Evolutionary conservation across 441 rosid species (phyloP), one percentile per base, ranked within the genome.

Genomic region (Mallotus repandus): DNA sequence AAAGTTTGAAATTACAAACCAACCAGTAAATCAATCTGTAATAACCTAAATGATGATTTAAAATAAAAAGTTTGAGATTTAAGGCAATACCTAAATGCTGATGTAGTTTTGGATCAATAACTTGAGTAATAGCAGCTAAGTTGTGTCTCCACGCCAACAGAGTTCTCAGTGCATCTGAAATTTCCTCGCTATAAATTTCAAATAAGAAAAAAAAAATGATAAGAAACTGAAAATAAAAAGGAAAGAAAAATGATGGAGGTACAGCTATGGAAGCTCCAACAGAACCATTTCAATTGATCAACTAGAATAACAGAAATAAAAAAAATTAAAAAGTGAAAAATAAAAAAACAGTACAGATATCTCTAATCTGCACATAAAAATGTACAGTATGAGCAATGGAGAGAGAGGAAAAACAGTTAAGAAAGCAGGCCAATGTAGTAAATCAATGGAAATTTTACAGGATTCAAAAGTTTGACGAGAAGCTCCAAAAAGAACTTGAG

Each of bases 51-150:
- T n/a, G 21, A 76, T 19, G 29, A 70, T 41, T 29, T 61, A 10
- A 18, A 18, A 0, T 15, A 58, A 41, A 68, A 67, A 56, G 52
- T n/a, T 45, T 48, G 15, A 70, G 72, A 69, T 35, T 46, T 14
- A 50, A 32, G 49, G 29, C 9, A 50, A 19, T 84, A 95, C 99
- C 97, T 84, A 96, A 82, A 74, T 96, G 99, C 80, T 90, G 95
- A 77, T 96, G 99, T 82, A 93, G 98, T 76, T 90, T 96, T 35
- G 98, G 99, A 83, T 93, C 93, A 5, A 96, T 84, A 71, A 89
- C 89, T 81, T 90, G 98, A 81, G 99, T 96, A 69, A 96, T 82
- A 19, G 90, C 58, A 46, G 97, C 96, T 87, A 96, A 96, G 98
- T 68, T 93, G 98, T 66, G 91, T 72, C 86, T 91, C 97, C 81